These are phyloP conservation scores for Prillingera fragicola DNA, from an alignment of 1,284 basidiomycete species.

Conservation along the genomic window DNA sequence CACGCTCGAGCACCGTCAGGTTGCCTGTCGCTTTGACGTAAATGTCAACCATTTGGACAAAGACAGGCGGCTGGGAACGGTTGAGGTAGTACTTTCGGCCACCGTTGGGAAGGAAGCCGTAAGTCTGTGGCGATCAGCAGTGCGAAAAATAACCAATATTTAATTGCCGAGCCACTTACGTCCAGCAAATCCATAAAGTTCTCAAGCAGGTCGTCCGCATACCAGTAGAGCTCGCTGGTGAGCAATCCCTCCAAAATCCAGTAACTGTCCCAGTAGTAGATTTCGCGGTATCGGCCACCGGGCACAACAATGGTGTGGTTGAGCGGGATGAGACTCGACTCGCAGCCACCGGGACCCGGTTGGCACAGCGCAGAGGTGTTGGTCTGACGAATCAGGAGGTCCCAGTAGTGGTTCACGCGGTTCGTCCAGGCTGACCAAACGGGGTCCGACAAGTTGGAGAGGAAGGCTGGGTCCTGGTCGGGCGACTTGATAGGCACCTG, in stretches of 20 bases:
- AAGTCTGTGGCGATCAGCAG: conserved; percentile 16
- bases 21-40: conserved; percentile 61
- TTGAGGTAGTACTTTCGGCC: conserved; percentile 63
- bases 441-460: conserved; percentile 66
- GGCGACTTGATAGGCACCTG: conserved; percentile 61
- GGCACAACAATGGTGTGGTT: conserved; percentile 88
- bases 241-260: conserved; percentile 83
- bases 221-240: conserved; percentile 65
- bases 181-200: conserved; percentile 92
- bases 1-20: conserved; percentile 58
- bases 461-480: conserved; percentile 58
- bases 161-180: conserved; percentile 39
- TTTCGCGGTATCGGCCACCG: conserved; percentile 64
- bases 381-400: conserved; percentile 63
- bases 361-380: conserved; percentile 64
- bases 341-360: conserved; percentile 55
- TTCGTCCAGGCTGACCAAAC: conserved; percentile 67
- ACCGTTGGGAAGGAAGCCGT: conserved; percentile 88
- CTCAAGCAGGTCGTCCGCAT: conserved; percentile 69
- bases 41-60: conserved; percentile 68
- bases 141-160: neutral
- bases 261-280: conserved; percentile 50
- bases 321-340: conserved; percentile 77
- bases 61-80: conserved; percentile 83
- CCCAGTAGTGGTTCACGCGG: conserved; percentile 77